Evolutionary conservation across 225 moss, liverwort and hornwort species (phyloP).

Genomic region (Pseudoscleropodium purum): DNA sequence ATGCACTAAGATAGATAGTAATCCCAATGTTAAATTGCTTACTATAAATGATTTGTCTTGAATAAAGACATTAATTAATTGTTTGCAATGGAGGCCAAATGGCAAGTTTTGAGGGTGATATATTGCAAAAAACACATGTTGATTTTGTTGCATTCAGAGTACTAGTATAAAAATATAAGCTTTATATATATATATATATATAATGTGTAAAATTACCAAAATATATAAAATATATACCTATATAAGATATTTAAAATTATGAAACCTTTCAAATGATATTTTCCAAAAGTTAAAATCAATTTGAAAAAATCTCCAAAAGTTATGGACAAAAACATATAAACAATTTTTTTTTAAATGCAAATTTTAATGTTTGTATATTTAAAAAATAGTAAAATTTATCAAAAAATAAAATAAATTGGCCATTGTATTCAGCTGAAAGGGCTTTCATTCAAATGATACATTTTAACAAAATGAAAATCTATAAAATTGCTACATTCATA

Average conservation of each 20-base stretch:
- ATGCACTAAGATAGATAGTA: neutral
- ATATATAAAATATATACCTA: too few species aligned
- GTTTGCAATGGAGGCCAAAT: too few species aligned
- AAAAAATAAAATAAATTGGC: neutral
- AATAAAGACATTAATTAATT: too few species aligned
- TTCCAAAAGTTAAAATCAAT: neutral
- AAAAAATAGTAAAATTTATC: neutral
- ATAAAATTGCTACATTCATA: neutral
- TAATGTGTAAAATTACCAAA: too few species aligned
- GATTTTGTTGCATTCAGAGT: too few species aligned
- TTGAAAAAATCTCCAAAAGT: neutral
- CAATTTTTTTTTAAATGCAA: neutral
- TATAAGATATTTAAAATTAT: neutral
- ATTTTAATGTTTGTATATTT: neutral
- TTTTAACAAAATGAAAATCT: neutral
- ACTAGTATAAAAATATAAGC: neutral
- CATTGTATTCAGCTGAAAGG: neutral
- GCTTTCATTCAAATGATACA: neutral
- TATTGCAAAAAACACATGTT: too few species aligned
- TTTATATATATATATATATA: too few species aligned
- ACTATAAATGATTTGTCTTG: neutral
- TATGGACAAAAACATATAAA: neutral
- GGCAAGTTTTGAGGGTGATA: too few species aligned
- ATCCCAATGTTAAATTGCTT: neutral
- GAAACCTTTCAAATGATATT: neutral